Conservation (phyloP, 2,329 filamentous ascomycete species). For the Trichoderma breve region DNA sequence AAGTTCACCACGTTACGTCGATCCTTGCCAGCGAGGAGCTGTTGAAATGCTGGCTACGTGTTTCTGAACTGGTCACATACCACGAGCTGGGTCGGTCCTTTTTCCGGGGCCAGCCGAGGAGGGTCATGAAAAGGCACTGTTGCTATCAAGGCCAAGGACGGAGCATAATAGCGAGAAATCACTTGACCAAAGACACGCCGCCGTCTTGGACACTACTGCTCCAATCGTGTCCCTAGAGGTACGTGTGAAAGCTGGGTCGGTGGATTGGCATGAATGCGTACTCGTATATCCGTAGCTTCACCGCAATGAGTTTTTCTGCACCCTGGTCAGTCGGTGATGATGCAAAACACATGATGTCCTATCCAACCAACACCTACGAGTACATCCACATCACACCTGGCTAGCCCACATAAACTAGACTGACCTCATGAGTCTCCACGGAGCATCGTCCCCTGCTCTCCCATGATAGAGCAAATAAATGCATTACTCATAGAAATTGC, state of each 20-base stretch:
- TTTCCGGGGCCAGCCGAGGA: neutral
- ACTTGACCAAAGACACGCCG: neutral
- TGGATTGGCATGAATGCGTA: neutral
- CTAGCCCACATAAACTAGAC: neutral
- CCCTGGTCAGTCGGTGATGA: neutral
- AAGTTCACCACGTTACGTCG: neutral
- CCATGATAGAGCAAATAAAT: neutral
- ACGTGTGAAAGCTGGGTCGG: neutral
- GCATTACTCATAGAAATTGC: neutral
- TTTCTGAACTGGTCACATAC: slow-evolving; percentile 6
- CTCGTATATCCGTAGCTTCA: neutral
- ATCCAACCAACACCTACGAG: neutral
- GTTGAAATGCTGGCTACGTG: neutral
- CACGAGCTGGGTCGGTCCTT: neutral
- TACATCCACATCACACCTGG: neutral
- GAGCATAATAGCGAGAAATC: neutral
- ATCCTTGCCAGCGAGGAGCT: neutral
- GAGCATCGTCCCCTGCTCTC: neutral
- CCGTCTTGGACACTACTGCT: neutral
- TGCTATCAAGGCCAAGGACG: neutral
- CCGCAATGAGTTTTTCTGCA: neutral
- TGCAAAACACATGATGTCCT: neutral
- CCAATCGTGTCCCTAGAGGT: neutral
- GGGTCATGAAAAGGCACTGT: neutral
- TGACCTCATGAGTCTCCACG: neutral